Base-by-base conservation (phyloP, 1,139 yeast genomes). In the Taphrina wiesneri region DNA sequence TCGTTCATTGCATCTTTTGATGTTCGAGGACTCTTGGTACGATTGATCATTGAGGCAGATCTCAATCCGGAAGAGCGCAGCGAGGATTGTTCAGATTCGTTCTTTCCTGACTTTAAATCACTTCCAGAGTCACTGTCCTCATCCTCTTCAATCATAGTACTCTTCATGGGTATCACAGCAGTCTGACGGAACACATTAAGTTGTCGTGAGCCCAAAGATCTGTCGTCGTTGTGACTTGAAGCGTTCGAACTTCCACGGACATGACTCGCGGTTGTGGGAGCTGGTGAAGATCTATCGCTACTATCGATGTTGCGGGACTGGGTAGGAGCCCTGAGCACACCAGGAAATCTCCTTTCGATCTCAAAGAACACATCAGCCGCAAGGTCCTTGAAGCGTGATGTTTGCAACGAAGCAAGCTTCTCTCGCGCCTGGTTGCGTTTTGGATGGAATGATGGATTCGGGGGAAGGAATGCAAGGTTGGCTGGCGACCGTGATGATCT, bases 381-480 rank as follows among this genome's bases (percentile, higher is more conserved):
- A 74, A 95, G 83, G 75, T 93, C 99, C 73, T 87, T 87, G 77
- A 93, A 93, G 68, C 98, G 79, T 11, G 86, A 77, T 67, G 87
- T 86, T 0, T 97, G 95, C 69, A 95, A 82, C 53, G 90, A 85
- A 1, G 97, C 88, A 71, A 95, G 82, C 77, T 92, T 93, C 74
- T 90, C 92, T 72, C 99, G 83, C 2, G 99, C 99, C 76, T 91
- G 96, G 75, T 95, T 95, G 73, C 99, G 83, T 74, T 91, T 92
- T 41, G 96, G 95, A 75, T 95, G 99, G 77, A 90, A 90, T 2
- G 82, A 79, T n/a, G 84, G 81, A 74, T 83, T 83, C 3, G 96
- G 92, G 61, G 86, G 80, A 68, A 90, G 79, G 67, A 75, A 67
- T 68, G 70, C 5, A 17, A 46, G 53, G 23, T 63, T 47, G 6